Percentiles rank a stretch among this genome's conserved stretches.
phyloP scores from a whole-genome alignment of 176 grass and related monocot species.

The Bothriochloa decipiens region DNA sequence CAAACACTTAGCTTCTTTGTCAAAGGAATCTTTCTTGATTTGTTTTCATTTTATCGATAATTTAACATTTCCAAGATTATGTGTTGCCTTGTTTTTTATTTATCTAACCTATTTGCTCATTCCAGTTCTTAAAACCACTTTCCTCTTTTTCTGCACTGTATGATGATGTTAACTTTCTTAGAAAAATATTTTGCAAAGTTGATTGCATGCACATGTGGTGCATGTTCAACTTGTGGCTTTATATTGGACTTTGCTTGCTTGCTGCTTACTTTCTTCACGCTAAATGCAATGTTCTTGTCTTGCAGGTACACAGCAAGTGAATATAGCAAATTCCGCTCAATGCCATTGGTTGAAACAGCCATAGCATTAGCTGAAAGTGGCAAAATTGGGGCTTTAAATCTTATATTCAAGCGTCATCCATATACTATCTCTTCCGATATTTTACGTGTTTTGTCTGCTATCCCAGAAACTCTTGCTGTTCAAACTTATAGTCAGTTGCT shows the following conservation, averaged over 20 bases:
- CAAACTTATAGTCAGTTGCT: slow-evolving; percentile 89
- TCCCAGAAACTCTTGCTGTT: slow-evolving; percentile 91
- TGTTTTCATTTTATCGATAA: slow-evolving; percentile 26
- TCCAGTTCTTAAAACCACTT: slow-evolving; percentile 10
- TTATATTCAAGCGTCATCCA: slow-evolving; percentile 96
- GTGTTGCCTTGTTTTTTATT: background rate
- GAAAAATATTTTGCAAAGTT: slow-evolving; percentile 26
- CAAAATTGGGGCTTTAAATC: slow-evolving; percentile 93
- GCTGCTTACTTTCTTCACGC: slow-evolving; percentile 24
- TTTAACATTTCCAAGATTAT: slow-evolving; percentile 8
- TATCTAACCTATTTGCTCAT: slow-evolving; percentile 3
- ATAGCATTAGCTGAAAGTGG: slow-evolving; percentile 87
- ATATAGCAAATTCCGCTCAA: slow-evolving; percentile 80
- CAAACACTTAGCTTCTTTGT: slow-evolving; percentile 15
- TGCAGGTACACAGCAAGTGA: slow-evolving; percentile 77
- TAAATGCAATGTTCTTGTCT: slow-evolving; percentile 48
- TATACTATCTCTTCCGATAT: slow-evolving; percentile 71
- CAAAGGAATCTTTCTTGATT: slow-evolving; percentile 20
- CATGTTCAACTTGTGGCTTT: background rate
- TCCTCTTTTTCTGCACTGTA: slow-evolving; percentile 12
- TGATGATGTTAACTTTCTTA: slow-evolving; percentile 22
- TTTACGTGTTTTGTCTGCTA: slow-evolving; percentile 71
- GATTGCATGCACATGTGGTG: slow-evolving; percentile 16
- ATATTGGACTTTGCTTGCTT: slow-evolving; percentile 18
- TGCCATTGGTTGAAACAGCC: slow-evolving; percentile 64